Evolutionary conservation across 176 grass and related monocot genomes (phyloP), one percentile per base, ranked within the genome.

Genomic region (Oryza australiensis): DNA sequence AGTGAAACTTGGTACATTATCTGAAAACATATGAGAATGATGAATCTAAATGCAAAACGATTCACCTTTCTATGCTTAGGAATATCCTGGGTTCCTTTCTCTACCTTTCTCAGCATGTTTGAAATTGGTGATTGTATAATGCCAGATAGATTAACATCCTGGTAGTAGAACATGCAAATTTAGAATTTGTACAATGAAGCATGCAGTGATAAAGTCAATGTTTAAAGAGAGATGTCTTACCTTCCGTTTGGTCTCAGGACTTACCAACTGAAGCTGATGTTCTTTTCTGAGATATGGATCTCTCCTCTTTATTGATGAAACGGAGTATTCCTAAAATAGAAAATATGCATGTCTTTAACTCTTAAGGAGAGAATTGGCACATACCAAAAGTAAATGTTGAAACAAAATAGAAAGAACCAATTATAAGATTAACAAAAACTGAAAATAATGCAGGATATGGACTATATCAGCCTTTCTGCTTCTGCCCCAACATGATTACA

Each of bases 51-150:
- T 64, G 18, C 67, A 29, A 64, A 9, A 82, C 22, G 33, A 87
- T 32, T 79, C 72, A 90, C 93, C 87, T 93, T 98, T 70, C 89
- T 90, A 26, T 93, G 94, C 77, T 97, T 93, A 83, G 94, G 83
- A 85, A 94, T 85, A 70, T 87, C 70, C 33, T 77, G 84, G 26
- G 83, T 64, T 48, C 51, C 83, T 63, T 97, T 93, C 27, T 93
- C 91, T 55, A 87, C 85, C 87, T 98, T 98, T 45, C 91, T 95
- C 80, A 93, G 48, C 46, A 91, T 88, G 76, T 78, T 98, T 59
- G 87, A 80, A 79, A 93, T 83, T 74, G 96, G 96, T 62, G 93
- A 93, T 72, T 71, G 76, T 75, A 97, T 69, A 64, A 95, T 87
- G 76, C 86, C 89, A 84, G 84, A 76, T 66, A 95, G 84, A 70